Base-by-base conservation (phyloP, 305 asterid genomes). In the Fraxinus floribunda region DNA sequence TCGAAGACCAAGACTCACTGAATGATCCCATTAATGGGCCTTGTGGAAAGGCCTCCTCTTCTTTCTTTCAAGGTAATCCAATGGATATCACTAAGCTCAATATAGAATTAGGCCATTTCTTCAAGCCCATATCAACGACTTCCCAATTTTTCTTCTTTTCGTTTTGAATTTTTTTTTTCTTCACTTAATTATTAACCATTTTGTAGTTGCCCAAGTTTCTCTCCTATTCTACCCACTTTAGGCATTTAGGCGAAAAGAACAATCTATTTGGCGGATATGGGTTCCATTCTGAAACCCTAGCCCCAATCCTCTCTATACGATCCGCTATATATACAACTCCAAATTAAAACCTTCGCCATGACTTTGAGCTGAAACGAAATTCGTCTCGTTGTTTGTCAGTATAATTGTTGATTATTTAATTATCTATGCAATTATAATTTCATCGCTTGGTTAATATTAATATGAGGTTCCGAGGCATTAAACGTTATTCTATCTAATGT, bases 381-480 rank as follows among this genome's bases (percentile, higher is more conserved):
- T 16, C 4, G 15, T 41, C 15, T 41, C 52, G 52, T 7, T 7
- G 44, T 38, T 38, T 7, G 44, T 38, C 44, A 38, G 11, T 7
- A 1, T 38, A 38, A 38, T 8, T 7, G 44, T 38, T 7, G 44
- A 38, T 36, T 36, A 36, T 36, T 36, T 6, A 38, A 38, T 38
- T 38, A 7, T 38, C 8, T 38, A 38, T 38, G 44, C 44, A 7
- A 38, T 38, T 38, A 38, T 7, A 38, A 38, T 38, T 38, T 38
- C 44, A 38, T 38, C 44, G 10, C 10, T 38, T 7, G 10, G 44
- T 38, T 38, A 38, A 38, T 38, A 7, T 38, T 38, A 38, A 57
- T 16, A 89, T 88, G 94, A 90, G 93, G 89, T 90, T 79, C 16
- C 26, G 39, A 70, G 62, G 39, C 79, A 24, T 81, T 66, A 13